These are phyloP conservation scores for Omphalotus guepiniiformis DNA, from an alignment of 768 basidiomycete genomes.

Conservation along the genomic window DNA sequence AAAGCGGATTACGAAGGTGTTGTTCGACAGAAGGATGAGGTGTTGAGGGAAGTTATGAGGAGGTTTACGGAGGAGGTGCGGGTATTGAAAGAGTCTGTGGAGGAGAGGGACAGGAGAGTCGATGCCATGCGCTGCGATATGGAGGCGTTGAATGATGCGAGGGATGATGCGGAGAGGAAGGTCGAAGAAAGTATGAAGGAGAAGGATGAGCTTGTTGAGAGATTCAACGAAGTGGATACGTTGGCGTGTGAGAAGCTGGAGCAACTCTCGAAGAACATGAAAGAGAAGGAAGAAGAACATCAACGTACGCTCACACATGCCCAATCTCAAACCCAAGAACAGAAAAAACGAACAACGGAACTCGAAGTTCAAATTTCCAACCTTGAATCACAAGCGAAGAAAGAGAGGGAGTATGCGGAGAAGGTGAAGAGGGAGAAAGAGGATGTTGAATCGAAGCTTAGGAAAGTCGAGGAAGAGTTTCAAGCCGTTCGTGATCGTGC, in stretches of 20 bases:
- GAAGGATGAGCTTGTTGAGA: no score
- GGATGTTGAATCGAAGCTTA: no score
- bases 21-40: conserved; percentile 2
- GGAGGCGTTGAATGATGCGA: not conserved
- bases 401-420: no score
- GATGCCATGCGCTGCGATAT: not conserved
- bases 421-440: no score
- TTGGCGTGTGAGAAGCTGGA: not conserved
- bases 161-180: conserved; percentile 5
- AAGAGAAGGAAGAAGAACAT: conserved; percentile 2
- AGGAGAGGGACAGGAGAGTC: not conserved
- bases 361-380: not conserved
- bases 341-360: not conserved
- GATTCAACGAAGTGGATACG: no score
- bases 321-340: not conserved
- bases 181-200: conserved; percentile 1
- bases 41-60: not conserved
- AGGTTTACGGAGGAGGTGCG: not conserved
- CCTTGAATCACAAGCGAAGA: no score
- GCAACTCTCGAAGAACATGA: not conserved
- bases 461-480: no score
- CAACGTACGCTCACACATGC: not conserved
- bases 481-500: no score
- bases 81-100: not conserved
- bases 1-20: not conserved